phyloP scores from a whole-genome alignment of 345 rosid species.

The Bruguiera sexangula region DNA sequence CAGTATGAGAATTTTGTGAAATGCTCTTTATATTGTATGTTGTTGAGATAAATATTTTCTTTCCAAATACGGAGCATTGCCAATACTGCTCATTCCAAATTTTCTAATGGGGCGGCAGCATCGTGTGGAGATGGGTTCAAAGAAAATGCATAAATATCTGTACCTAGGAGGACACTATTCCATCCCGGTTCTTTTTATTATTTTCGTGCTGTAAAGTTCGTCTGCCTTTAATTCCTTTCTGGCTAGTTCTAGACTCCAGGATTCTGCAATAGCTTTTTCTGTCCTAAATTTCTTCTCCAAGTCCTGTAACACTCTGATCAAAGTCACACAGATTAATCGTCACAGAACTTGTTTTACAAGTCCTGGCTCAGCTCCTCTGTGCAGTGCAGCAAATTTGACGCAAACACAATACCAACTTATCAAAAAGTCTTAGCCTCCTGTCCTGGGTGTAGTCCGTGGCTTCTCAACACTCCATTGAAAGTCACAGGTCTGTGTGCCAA shows the following conservation, averaged over 20 bases:
- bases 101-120: conserved; percentile 18
- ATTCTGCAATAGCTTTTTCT: too few species aligned
- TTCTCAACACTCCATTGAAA: neutral
- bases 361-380: neutral
- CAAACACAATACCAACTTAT: neutral
- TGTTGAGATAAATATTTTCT: neutral
- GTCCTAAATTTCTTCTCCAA: too few species aligned
- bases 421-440: neutral
- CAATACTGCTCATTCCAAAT: conserved; percentile 5
- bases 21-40: neutral
- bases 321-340: too few species aligned
- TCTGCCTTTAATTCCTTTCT: neutral
- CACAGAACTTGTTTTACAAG: neutral
- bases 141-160: conserved; percentile 4
- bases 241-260: neutral
- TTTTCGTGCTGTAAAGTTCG: neutral
- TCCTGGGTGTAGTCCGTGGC: conserved; percentile 1
- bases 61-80: conserved; percentile 13
- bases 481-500: neutral
- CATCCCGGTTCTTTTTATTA: neutral
- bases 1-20: neutral
- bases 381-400: neutral
- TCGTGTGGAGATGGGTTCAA: conserved; percentile 18
- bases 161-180: neutral
- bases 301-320: too few species aligned